Base-by-base conservation (phyloP, 768 basidiomycete genomes). In the Astraeus odoratus region DNA sequence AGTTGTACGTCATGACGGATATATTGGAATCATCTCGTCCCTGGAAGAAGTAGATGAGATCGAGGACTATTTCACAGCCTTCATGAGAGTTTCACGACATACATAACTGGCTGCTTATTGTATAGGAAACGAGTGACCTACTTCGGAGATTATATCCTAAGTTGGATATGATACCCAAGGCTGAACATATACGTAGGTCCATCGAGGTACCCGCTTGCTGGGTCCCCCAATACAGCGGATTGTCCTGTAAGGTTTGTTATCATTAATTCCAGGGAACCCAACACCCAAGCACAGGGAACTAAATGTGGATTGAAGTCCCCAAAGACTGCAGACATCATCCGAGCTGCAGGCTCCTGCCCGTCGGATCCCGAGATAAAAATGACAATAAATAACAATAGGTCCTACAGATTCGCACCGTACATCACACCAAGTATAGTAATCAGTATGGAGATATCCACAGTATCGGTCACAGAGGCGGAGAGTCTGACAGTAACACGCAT, bases 1-100 rank as follows among this genome's bases (percentile, higher is more conserved):
- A 31, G 57, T 53, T 3, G 63, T 65, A 25, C 61, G 63, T 20
- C 61, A 61, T 8, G 63, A 63, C 24, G 83, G 83, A 13, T 83
- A 83, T 46, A 71, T 86, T 24, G 80, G 77, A 3, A 68, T 67
- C 52, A 65, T 85, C 25, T 69, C 69, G 1, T 73, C 81, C 0
- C 60, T 84, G 33, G 56, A 67, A 23, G 51, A 68, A 8, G 42
- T 55, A 19, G 55, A 61, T 10, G 55, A 54, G 1, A 43, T 84
- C 27, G 58, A 69, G 24, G 31, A 33, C 1, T 84, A 83, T 59
- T 80, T 85, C 42, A 51, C 59, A 0, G 51, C 51, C 5, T 81
- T 82, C 39, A 53, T 62, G 63, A 52, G 43, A 29, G 19, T 20
- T 34, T 49, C n/a, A n/a, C n/a, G n/a, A n/a, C n/a, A n/a, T n/a